Evolutionary conservation across 2,329 filamentous ascomycete species (phyloP).

Genomic region (Tympanopsis confertula): DNA sequence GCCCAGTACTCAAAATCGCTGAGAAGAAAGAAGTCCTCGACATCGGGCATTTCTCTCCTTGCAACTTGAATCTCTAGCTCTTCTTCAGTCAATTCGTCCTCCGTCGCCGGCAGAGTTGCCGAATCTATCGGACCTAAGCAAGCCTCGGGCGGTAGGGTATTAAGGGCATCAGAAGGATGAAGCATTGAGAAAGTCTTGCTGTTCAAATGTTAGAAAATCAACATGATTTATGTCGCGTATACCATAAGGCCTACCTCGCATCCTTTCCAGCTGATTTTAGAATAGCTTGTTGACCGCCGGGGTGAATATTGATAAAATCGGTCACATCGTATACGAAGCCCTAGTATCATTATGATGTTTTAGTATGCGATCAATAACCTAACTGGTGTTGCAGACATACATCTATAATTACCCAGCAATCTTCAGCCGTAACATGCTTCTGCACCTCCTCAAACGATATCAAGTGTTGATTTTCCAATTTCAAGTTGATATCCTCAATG

Average conservation of each 20-base stretch:
- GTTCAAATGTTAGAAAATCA: no score
- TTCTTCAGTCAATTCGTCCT: slow-evolving; percentile 2
- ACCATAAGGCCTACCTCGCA: no score
- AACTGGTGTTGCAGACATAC: no score
- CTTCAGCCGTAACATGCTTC: slow-evolving; percentile 2
- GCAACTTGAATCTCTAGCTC: neutral
- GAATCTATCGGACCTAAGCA: slow-evolving; percentile 2
- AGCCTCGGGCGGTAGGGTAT: slow-evolving; percentile 2
- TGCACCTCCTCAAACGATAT: slow-evolving; percentile 5
- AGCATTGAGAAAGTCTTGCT: no score
- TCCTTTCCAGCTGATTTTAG: slow-evolving; percentile 2
- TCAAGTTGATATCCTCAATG: no score
- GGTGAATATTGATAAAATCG: slow-evolving; percentile 3
- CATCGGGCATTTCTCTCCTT: slow-evolving; percentile 1
- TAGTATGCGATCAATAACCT: no score
- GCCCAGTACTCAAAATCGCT: slow-evolving; percentile 3
- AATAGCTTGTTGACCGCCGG: slow-evolving; percentile 3
- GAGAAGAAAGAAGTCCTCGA: slow-evolving; percentile 1
- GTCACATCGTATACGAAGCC: slow-evolving; percentile 5
- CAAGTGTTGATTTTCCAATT: no score
- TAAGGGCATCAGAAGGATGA: no score
- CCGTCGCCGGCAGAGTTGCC: neutral
- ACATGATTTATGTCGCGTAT: no score
- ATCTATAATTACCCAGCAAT: slow-evolving; percentile 6
- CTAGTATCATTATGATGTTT: no score